Evolutionary conservation across 2,329 filamentous ascomycete species (phyloP).

Genomic region (Ophiocordyceps robertsii): DNA sequence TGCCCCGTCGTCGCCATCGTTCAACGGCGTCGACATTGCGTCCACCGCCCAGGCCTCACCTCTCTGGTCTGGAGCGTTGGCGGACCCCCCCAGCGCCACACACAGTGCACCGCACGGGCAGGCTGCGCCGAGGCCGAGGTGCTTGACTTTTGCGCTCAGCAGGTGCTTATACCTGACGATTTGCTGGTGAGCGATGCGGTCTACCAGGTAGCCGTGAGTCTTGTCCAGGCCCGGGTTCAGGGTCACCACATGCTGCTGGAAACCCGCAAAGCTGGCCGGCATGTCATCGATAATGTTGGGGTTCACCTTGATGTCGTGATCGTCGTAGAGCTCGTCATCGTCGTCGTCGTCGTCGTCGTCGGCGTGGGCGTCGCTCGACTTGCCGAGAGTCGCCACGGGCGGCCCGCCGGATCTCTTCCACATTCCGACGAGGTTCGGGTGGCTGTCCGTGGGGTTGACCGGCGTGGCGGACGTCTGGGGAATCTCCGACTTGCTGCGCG

Average conservation of each 20-base stretch:
- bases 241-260: conserved; percentile 57
- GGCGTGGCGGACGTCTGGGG: conserved; percentile 21
- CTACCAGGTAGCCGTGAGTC: conserved; percentile 50
- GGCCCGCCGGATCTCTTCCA: conserved; percentile 40
- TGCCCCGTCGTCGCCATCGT: conserved; percentile 49
- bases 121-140: conserved; percentile 45
- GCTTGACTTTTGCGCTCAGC: conserved; percentile 55
- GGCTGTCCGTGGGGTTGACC: conserved; percentile 17
- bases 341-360: conserved; percentile 49
- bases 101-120: conserved; percentile 54
- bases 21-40: conserved; percentile 36
- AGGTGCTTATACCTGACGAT: conserved; percentile 66
- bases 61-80: conserved; percentile 39
- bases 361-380: conserved; percentile 7
- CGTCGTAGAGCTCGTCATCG: conserved; percentile 34
- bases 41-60: conserved; percentile 24
- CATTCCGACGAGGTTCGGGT: conserved; percentile 33
- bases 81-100: conserved; percentile 51
- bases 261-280: conserved; percentile 60
- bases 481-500: conserved; percentile 40
- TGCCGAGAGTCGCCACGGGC: conserved; percentile 35
- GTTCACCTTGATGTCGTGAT: conserved; percentile 47
- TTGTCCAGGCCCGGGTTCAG: conserved; percentile 58
- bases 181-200: conserved; percentile 74
- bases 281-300: conserved; percentile 54